phyloP scores from a whole-genome alignment of 1,284 basidiomycete genomes.

The Cutaneotrichosporon sp. region DNA sequence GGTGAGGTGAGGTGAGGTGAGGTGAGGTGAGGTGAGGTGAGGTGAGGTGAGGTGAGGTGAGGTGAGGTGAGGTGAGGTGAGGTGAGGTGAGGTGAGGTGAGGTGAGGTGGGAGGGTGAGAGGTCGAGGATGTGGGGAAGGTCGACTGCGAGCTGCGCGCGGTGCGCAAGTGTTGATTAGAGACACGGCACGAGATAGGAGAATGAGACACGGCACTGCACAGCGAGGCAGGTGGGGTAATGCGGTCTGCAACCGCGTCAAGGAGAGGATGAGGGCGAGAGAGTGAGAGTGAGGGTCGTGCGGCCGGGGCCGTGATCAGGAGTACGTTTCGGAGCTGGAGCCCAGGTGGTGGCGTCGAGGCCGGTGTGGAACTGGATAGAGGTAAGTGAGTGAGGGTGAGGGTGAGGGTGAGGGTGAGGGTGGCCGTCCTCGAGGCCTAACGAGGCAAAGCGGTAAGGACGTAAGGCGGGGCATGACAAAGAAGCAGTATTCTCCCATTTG shows the following conservation, averaged over 20 bases:
- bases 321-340: not conserved
- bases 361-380: not conserved
- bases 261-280: too few species aligned
- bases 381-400: not conserved
- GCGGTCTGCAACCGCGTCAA: not conserved
- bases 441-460: not conserved
- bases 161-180: not conserved
- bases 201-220: not conserved
- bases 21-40: not conserved
- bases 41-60: not conserved
- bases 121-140: not conserved
- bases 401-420: too few species aligned
- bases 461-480: not conserved
- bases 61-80: not conserved
- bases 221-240: not conserved
- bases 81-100: too few species aligned
- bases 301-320: conserved; percentile 1
- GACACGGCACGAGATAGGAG: not conserved
- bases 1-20: not conserved
- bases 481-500: not conserved
- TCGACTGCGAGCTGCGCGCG: not conserved
- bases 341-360: not conserved
- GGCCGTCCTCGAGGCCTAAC: not conserved
- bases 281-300: not conserved
- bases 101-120: not conserved